A percentile compares a stretch with the other conserved stretches of the same genome.
Conservation (phyloP, 2,329 filamentous ascomycete species). For the Epichloe coenophiala region DNA sequence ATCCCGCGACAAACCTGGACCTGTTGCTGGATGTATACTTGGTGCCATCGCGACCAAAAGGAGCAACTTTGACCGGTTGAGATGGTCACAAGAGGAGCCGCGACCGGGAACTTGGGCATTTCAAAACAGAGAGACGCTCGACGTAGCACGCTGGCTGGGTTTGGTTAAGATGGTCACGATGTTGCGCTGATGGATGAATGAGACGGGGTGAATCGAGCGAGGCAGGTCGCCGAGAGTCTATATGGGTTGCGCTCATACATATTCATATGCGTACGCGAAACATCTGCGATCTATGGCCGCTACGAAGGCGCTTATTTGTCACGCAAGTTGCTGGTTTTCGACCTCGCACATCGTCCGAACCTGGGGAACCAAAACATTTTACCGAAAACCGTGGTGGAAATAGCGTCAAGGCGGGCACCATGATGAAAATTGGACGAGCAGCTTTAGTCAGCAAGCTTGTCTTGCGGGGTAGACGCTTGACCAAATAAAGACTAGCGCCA, state of each 20-base stretch:
- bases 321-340: too few species aligned
- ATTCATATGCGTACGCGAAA: too few species aligned
- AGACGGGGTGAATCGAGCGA: not conserved
- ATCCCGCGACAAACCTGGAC: not conserved
- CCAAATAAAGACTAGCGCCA: not conserved
- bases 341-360: too few species aligned
- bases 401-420: too few species aligned
- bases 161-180: not conserved
- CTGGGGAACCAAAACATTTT: too few species aligned
- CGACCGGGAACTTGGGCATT: not conserved
- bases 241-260: too few species aligned
- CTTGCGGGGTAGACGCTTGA: not conserved
- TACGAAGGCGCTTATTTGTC: too few species aligned
- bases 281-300: too few species aligned
- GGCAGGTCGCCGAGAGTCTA: too few species aligned
- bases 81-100: not conserved
- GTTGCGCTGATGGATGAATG: not conserved
- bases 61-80: not conserved
- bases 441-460: not conserved
- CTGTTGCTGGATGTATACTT: not conserved
- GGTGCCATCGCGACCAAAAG: not conserved
- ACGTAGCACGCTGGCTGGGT: not conserved
- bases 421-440: conserved; percentile 5
- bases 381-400: too few species aligned
- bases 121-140: too few species aligned